Evolutionary conservation across 495 filamentous ascomycete genomes (phyloP).

Genomic region (Talaromyces ruber): DNA sequence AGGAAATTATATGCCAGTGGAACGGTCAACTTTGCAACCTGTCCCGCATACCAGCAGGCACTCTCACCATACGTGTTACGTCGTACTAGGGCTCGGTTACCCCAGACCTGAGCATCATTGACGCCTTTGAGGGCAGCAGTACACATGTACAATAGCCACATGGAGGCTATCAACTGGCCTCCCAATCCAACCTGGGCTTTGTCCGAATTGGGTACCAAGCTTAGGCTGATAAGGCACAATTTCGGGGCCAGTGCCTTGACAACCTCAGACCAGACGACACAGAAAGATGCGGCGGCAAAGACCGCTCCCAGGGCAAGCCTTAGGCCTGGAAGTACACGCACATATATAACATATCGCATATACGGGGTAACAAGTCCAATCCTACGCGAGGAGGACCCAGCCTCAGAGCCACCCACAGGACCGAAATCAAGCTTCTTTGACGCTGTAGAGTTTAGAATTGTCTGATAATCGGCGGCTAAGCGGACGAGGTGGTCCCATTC

Average conservation of each 20-base stretch:
- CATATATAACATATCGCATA: conserved; percentile 71
- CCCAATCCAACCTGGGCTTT: conserved; percentile 68
- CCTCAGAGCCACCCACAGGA: conserved; percentile 35
- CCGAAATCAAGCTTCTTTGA: conserved; percentile 75
- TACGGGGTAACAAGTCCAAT: conserved; percentile 67
- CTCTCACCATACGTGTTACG: conserved; percentile 86
- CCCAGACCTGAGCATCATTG: conserved; percentile 87
- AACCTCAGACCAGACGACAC: conserved; percentile 87
- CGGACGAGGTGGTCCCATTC: conserved; percentile 78
- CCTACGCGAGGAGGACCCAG: conserved; percentile 44
- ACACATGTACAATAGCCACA: conserved; percentile 94
- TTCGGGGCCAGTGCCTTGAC: conserved; percentile 67
- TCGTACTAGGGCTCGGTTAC: conserved; percentile 80
- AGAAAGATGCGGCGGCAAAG: conserved; percentile 65
- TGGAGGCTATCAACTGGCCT: conserved; percentile 72
- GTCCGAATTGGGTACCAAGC: conserved; percentile 69
- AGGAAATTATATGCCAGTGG: conserved; percentile 93
- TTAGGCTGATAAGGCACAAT: conserved; percentile 75
- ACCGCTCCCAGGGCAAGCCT: conserved; percentile 52
- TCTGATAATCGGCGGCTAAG: conserved; percentile 64
- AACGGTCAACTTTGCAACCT: conserved; percentile 83
- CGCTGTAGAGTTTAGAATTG: conserved; percentile 73
- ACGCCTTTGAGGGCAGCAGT: conserved; percentile 76
- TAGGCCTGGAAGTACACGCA: conserved; percentile 56
- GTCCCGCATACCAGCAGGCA: conserved; percentile 88